Evolutionary conservation across 1,284 basidiomycete species (phyloP).

Genomic region (Apiotrichum laibachii): DNA sequence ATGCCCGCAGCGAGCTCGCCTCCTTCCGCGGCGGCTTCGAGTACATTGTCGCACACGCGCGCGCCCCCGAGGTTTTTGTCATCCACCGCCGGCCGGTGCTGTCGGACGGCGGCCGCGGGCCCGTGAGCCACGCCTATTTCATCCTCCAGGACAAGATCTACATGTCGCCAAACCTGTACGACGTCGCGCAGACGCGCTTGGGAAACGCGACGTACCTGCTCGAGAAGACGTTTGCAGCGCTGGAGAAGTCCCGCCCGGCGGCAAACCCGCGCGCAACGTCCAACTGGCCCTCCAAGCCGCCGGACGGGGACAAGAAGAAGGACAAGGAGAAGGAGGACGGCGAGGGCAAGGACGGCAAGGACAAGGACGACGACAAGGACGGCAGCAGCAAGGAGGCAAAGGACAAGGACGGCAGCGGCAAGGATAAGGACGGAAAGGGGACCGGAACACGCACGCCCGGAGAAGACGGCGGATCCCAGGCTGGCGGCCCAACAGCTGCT

Average conservation of each 20-base stretch:
- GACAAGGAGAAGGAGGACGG: conserved; percentile 1
- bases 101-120: conserved; percentile 26
- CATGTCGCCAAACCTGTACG: conserved; percentile 40
- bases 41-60: conserved; percentile 43
- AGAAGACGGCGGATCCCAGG: not conserved
- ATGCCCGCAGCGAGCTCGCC: conserved; percentile 29
- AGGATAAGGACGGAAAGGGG: not conserved
- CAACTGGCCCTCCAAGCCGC: conserved; percentile 36
- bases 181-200: conserved; percentile 35
- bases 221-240: conserved; percentile 32
- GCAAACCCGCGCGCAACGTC: conserved; percentile 41
- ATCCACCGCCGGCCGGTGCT: conserved; percentile 41
- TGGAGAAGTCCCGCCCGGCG: conserved; percentile 37
- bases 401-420: not conserved
- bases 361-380: not conserved
- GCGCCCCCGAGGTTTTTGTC: conserved; percentile 42
- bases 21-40: conserved; percentile 43
- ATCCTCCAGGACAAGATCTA: conserved; percentile 45
- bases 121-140: conserved; percentile 38
- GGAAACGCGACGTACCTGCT: conserved; percentile 33
- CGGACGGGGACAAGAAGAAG: not conserved
- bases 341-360: not conserved
- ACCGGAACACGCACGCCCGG: too few relatives aligned
- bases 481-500: not conserved
- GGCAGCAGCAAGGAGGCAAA: not conserved